Base-by-base conservation (phyloP, 345 rosid genomes). In the Triadica sebifera region DNA sequence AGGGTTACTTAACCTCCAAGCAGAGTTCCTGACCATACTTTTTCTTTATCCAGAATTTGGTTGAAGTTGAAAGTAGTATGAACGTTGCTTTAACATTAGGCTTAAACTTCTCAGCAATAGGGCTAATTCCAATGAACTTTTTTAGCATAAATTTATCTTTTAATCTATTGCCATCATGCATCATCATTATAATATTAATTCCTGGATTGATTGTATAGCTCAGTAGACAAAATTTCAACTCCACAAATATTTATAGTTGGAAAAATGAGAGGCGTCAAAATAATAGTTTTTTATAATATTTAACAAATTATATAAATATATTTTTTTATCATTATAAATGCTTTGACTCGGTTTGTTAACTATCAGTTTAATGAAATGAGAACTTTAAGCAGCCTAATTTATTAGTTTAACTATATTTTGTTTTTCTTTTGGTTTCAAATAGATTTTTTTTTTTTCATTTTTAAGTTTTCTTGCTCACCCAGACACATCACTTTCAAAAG, bases 401-500 rank as follows among this genome's bases (percentile, higher is more conserved):
- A 59, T 25, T 59, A 24, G 19, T 11, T 34, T 59, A 59, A 9
- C 39, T 5, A 51, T 25, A 2, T 59, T 59, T 12, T 13, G n/a
- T 12, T 43, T 19, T 1, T n/a, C 43, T 41, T 65, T 9, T 9
- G 12, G 8, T 50, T 22, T 15, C 7, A 29, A 38, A 37, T 37
- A 17, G 29, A 41, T n/a, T 66, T 17, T 6, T 29, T 29, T 25
- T 61, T 0, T n/a, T n/a, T n/a, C 5, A 12, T 61, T 49, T 67
- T 12, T 3, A 38, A 6, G 49, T 49, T 25, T 8, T 29, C 34
- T 29, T 29, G 34, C 1, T 5, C 15, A 63, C 10, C 67, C 68
- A 47, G 57, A 56, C 38, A 59, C 2, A 77, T 19, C 17, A n/a
- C 39, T 12, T 74, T 74, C 19, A 49, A 67, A 46, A 51, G 70